These are phyloP conservation scores for Penicillium nucicola DNA, from an alignment of 495 filamentous ascomycete genomes.

Conservation along the genomic window DNA sequence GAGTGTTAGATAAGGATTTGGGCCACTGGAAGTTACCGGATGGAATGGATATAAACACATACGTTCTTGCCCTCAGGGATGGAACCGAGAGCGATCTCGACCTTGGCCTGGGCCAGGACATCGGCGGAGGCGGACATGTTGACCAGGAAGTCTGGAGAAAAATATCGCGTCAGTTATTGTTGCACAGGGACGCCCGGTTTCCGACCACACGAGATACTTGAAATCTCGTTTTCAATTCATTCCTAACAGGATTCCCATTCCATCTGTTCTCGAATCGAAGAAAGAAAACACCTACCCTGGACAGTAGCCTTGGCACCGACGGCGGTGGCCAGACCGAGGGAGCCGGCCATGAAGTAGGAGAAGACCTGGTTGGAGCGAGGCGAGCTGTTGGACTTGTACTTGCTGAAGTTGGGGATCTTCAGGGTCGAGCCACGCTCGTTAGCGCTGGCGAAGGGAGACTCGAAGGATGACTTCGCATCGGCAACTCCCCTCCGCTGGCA, in stretches of 20 bases:
- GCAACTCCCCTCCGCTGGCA: constrained; percentile 47
- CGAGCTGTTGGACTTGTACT: constrained; percentile 70
- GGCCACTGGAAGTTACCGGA: background rate
- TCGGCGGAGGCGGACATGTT: constrained; percentile 99
- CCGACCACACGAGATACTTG: background rate
- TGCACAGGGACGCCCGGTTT: constrained; percentile 15
- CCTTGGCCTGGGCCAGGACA: constrained; percentile 98
- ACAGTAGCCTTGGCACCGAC: constrained; percentile 96
- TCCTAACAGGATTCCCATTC: background rate
- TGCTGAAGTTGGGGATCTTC: constrained; percentile 85
- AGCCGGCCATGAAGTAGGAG: constrained; percentile 96
- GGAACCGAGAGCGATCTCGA: constrained; percentile 86
- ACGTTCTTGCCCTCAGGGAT: constrained; percentile 99
- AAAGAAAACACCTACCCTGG: constrained; percentile 66
- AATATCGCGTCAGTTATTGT: constrained; percentile 16
- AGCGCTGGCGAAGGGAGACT: constrained; percentile 48
- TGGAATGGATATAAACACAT: constrained; percentile 32
- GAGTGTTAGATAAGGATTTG: constrained; percentile 7
- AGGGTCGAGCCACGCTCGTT: constrained; percentile 47
- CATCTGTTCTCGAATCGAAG: constrained; percentile 1
- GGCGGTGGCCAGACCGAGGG: constrained; percentile 84
- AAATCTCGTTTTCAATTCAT: background rate
- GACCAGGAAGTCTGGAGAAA: constrained; percentile 84
- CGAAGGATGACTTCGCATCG: constrained; percentile 48
- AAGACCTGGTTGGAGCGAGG: constrained; percentile 76